Evolutionary conservation across 23 red algal species (phyloP).

Genomic region (Gracilaria vermiculophylla): DNA sequence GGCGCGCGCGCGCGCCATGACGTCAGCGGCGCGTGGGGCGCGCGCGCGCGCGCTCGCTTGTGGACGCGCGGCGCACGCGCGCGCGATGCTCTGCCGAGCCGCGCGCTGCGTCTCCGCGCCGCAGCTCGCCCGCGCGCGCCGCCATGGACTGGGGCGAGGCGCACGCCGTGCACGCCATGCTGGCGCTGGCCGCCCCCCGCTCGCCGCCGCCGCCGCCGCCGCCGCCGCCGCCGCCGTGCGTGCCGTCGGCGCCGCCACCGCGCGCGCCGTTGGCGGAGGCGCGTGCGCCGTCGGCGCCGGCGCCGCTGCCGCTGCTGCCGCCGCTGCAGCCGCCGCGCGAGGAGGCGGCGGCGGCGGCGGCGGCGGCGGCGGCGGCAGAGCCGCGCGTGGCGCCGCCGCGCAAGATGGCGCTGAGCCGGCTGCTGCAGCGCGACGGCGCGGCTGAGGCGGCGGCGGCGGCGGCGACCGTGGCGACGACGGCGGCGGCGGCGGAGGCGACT

Average conservation of each 20-base stretch:
- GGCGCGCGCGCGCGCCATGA: not conserved
- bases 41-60: not conserved
- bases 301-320: not conserved
- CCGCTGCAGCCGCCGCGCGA: not conserved
- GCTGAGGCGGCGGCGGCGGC: no score
- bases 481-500: not conserved
- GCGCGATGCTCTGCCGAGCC: not conserved
- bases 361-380: no score
- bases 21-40: no score
- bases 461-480: no score
- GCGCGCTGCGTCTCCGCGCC: not conserved
- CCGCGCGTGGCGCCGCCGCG: not conserved
- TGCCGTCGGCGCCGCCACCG: not conserved
- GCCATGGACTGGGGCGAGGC: slow-evolving; percentile 23
- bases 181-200: not conserved
- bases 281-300: not conserved
- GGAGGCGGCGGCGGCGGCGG: not conserved
- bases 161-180: slow-evolving; percentile 42
- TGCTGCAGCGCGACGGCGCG: no score
- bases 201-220: not conserved
- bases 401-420: no score
- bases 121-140: no score
- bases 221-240: not conserved
- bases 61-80: not conserved
- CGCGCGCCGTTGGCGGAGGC: not conserved